Conservation (phyloP, 768 basidiomycete genomes). For the Dentipellis sp. region DNA sequence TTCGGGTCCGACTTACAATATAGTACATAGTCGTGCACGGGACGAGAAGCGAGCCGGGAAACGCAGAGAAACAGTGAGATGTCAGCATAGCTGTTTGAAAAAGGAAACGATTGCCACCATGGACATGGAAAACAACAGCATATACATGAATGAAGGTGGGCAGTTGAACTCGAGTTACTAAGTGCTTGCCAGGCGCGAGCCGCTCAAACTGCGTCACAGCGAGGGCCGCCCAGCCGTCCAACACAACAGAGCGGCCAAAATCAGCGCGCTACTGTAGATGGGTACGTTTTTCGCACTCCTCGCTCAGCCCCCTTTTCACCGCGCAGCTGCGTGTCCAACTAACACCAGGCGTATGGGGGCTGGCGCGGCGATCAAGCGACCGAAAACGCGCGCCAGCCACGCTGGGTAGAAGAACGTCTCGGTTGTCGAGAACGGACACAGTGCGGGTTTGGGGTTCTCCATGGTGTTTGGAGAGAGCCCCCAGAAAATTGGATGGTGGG, state of each 20-base stretch:
- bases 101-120: constrained; percentile 18
- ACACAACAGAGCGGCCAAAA: constrained; percentile 31
- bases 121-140: constrained; percentile 10
- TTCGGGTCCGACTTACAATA: constrained; percentile 67
- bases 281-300: constrained; percentile 68
- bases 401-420: constrained; percentile 78
- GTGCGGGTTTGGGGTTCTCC: constrained; percentile 94
- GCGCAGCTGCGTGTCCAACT: constrained; percentile 82
- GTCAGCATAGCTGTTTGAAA: constrained; percentile 46
- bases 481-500: constrained; percentile 94
- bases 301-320: constrained; percentile 99
- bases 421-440: constrained; percentile 69
- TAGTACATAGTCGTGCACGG: constrained; percentile 10
- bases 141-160: constrained; percentile 46
- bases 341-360: constrained; percentile 56
- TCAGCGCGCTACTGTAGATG: constrained; percentile 19
- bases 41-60: constrained; percentile 15
- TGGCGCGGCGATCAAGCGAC: constrained; percentile 89
- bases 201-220: constrained; percentile 64
- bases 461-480: constrained; percentile 87
- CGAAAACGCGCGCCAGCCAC: constrained; percentile 80
- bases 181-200: constrained; percentile 49
- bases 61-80: constrained; percentile 31
- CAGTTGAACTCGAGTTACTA: constrained; percentile 42
- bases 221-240: constrained; percentile 40